Conservation (phyloP, 2,329 filamentous ascomycete species). For the Fusarium tricinctum region DNA sequence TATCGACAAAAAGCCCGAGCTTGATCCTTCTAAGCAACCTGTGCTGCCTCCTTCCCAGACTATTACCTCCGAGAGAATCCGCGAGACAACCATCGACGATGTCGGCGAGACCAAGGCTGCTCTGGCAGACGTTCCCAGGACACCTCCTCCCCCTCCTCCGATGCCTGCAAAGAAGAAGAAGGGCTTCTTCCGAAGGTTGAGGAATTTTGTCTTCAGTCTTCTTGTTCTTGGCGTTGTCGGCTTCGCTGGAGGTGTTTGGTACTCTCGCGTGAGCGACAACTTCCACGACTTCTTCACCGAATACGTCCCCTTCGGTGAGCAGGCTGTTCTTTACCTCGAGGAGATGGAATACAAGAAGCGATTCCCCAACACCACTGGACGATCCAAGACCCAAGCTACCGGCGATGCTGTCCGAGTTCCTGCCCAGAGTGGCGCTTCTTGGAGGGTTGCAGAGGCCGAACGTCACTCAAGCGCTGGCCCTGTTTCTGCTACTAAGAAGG, state of each 20-base stretch:
- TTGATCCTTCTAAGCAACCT: conserved; percentile 63
- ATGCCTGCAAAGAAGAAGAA: conserved; percentile 65
- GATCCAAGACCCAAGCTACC: conserved; percentile 65
- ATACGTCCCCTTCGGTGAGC: conserved; percentile 94
- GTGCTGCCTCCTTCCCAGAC: conserved; percentile 69
- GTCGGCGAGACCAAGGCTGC: conserved; percentile 57
- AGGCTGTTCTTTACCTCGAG: conserved; percentile 94
- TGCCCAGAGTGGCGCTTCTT: conserved; percentile 86
- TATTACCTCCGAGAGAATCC: conserved; percentile 62
- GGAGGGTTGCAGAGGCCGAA: conserved; percentile 75
- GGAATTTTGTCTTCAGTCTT: conserved; percentile 82
- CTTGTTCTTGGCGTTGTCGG: conserved; percentile 81
- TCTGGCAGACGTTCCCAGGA: conserved; percentile 55
- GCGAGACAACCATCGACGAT: conserved; percentile 57
- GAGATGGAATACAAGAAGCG: conserved; percentile 92
- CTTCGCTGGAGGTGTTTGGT: conserved; percentile 91
- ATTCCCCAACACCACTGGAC: conserved; percentile 70
- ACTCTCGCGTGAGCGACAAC: conserved; percentile 93
- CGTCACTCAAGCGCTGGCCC: conserved; percentile 73
- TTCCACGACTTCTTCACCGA: conserved; percentile 99
- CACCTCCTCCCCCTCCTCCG: conserved; percentile 50
- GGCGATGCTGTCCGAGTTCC: conserved; percentile 85
- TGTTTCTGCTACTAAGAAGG: conserved; percentile 52
- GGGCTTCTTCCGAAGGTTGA: conserved; percentile 78
- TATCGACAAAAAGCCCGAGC: conserved; percentile 66